Evolutionary conservation across 768 basidiomycete genomes (phyloP), one percentile per base, ranked within the genome.

Genomic region (Termitomyces eurrhizus): DNA sequence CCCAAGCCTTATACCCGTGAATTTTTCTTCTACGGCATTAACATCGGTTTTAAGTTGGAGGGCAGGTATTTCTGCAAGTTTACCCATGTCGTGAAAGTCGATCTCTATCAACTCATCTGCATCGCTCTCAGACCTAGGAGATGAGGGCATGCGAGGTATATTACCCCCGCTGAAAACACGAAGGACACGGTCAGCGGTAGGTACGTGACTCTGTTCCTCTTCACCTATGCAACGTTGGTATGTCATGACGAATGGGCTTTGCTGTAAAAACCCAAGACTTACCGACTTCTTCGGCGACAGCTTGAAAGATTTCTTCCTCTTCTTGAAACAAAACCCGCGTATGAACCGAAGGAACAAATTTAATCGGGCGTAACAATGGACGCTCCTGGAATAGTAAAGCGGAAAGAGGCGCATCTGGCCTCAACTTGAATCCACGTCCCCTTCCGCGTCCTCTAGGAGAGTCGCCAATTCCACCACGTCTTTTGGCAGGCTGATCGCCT

Each of bases 131-230:
- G 71, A 71, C 29, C 70, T 74, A 0, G 72, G 70, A 32, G 41
- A 32, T 2, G 71, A 71, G 16, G 69, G 60, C 46, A 69, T 59
- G 49, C 58, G 58, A 24, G 64, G 66, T 35, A 67, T 57, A 65
- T 65, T 59, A 3, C 65, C 64, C 9, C 72, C 78, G 61, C 80
- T 82, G 74, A 92, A 92, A 1, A 92, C 78, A 2, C 78, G 83
- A 33, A 80, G 74, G 29, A 93, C 83, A 11, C 76, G 79, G n/a
- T 87, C 82, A 0, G 89, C 89, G 4, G 90, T 92, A 7, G 91
- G 90, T 5, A 83, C 77, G 71, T 85, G 81, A 50, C 79, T 83
- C 46, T 78, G 65, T 55, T 84, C 79, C 33, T 78, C 74, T 44
- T 82, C 81, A 24, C 75, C 84, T 82, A 6, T 57, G 36, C 21